These are phyloP conservation scores for Dioscorea dumetorum DNA, from an alignment of 106 monocot species.

Conservation along the genomic window DNA sequence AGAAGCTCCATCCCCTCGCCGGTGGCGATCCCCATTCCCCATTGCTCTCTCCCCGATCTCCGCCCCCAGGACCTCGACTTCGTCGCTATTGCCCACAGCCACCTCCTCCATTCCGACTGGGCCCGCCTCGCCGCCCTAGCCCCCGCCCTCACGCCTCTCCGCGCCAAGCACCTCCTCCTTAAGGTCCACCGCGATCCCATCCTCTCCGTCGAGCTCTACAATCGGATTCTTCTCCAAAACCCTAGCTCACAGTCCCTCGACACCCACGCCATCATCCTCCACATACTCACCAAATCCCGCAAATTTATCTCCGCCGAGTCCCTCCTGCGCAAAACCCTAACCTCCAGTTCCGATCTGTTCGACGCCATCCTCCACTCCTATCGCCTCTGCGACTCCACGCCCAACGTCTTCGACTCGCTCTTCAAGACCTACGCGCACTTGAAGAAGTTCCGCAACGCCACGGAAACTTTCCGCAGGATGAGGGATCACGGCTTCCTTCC, in stretches of 20 bases:
- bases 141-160: slow-evolving; percentile 36
- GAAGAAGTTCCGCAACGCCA: slow-evolving; percentile 62
- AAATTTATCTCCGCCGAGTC: slow-evolving; percentile 37
- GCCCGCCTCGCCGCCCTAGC: slow-evolving; percentile 36
- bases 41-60: slow-evolving; percentile 39
- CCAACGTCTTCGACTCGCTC: slow-evolving; percentile 58
- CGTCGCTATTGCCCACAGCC: slow-evolving; percentile 43
- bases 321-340: slow-evolving; percentile 23
- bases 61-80: slow-evolving; percentile 39
- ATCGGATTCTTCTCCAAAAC: slow-evolving; percentile 21
- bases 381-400: slow-evolving; percentile 52
- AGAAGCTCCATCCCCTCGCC: background rate
- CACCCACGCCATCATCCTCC: slow-evolving; percentile 41
- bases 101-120: slow-evolving; percentile 48
- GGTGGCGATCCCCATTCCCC: slow-evolving; percentile 37
- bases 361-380: slow-evolving; percentile 48
- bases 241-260: slow-evolving; percentile 32
- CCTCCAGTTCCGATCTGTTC: slow-evolving; percentile 34
- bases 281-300: slow-evolving; percentile 43
- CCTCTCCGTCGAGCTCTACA: slow-evolving; percentile 65
- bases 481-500: slow-evolving; percentile 74
- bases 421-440: slow-evolving; percentile 59
- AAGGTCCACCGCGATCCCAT: slow-evolving; percentile 43
- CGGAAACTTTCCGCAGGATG: slow-evolving; percentile 55
- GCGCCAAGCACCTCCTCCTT: slow-evolving; percentile 39